Conservation (phyloP, 2,329 filamentous ascomycete genomes). For the Xylaria sp. region DNA sequence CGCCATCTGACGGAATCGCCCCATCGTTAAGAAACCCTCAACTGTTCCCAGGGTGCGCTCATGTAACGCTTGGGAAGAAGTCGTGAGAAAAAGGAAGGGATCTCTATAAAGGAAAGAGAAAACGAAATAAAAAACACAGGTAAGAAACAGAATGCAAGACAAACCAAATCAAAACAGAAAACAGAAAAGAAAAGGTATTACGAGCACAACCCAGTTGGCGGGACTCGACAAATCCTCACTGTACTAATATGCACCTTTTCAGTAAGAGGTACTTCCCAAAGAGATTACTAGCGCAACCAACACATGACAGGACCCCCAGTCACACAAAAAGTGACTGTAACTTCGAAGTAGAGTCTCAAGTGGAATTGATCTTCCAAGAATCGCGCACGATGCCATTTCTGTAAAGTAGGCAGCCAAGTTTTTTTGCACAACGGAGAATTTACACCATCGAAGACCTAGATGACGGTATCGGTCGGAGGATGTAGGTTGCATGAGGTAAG, state of each 20-base stretch:
- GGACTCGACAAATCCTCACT: constrained; percentile 17
- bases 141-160: background rate
- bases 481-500: background rate
- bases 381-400: constrained; percentile 8
- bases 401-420: constrained; percentile 1
- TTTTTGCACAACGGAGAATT: background rate
- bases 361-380: constrained; percentile 13
- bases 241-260: constrained; percentile 14
- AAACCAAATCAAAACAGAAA: background rate
- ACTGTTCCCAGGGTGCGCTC: background rate
- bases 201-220: constrained; percentile 1
- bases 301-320: constrained; percentile 16
- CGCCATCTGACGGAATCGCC: constrained; percentile 23
- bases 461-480: background rate
- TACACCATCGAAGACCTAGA: constrained; percentile 19
- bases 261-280: constrained; percentile 1
- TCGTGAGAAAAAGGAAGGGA: background rate
- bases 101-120: background rate
- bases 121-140: background rate
- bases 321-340: background rate
- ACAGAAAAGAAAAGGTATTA: constrained; percentile 13
- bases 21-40: constrained; percentile 24
- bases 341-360: background rate
- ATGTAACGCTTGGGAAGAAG: background rate
- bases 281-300: constrained; percentile 18